A percentile compares a stretch with the other conserved stretches of the same genome.
These are phyloP conservation scores for Rutstroemia sp. DNA, from an alignment of 2,329 filamentous ascomycete species.

Conservation along the genomic window DNA sequence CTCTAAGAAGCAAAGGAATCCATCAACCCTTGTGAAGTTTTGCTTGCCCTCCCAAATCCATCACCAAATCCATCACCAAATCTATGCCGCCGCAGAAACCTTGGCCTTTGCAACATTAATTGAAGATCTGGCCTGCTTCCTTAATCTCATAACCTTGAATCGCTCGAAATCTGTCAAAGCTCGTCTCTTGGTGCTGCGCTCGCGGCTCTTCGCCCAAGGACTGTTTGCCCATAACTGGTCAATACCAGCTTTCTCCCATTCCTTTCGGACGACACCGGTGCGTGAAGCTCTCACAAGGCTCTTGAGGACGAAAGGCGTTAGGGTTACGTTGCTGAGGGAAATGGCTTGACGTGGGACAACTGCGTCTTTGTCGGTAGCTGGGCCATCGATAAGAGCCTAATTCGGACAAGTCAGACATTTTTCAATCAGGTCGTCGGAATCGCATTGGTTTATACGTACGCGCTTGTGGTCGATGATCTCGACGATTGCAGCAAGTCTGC, in stretches of 20 bases:
- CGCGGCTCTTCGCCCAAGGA: slow-evolving; percentile 91
- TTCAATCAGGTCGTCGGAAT: slow-evolving; percentile 4
- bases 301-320: slow-evolving; percentile 82
- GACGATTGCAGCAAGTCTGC: slow-evolving; percentile 88
- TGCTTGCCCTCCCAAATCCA: slow-evolving; percentile 37
- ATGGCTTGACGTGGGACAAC: slow-evolving; percentile 82
- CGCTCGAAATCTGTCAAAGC: slow-evolving; percentile 96
- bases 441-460: slow-evolving; percentile 56
- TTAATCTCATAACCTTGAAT: slow-evolving; percentile 99
- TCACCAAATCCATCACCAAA: slow-evolving; percentile 18
- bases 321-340: slow-evolving; percentile 72
- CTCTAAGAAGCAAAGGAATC: slow-evolving; percentile 49
- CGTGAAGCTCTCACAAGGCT: slow-evolving; percentile 81
- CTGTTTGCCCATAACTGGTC: slow-evolving; percentile 89
- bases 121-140: slow-evolving; percentile 99
- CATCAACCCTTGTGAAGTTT: slow-evolving; percentile 47
- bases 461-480: slow-evolving; percentile 99
- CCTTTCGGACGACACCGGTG: slow-evolving; percentile 73
- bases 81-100: slow-evolving; percentile 67
- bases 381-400: slow-evolving; percentile 94
- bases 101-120: slow-evolving; percentile 94
- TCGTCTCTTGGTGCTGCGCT: slow-evolving; percentile 78
- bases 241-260: slow-evolving; percentile 86
- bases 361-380: slow-evolving; percentile 71
- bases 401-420: slow-evolving; percentile 24